Conservation (phyloP, 768 basidiomycete genomes). For the Termitomyces sp. region DNA sequence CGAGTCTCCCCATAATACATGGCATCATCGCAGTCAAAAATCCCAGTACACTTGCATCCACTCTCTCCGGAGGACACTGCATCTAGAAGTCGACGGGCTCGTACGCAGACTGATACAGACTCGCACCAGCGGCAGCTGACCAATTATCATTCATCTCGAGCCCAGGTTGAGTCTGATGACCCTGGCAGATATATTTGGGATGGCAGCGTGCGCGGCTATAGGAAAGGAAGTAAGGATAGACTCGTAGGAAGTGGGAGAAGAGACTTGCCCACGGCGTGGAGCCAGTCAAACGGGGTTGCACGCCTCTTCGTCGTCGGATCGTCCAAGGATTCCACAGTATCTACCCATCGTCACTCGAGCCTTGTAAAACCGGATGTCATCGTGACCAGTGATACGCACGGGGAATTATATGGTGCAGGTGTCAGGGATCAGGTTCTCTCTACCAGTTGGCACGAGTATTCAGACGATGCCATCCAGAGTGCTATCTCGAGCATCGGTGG, state of each 20-base stretch:
- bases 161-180: slow-evolving; percentile 47
- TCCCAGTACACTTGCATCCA: slow-evolving; percentile 68
- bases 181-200: slow-evolving; percentile 31
- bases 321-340: slow-evolving; percentile 21
- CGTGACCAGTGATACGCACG: slow-evolving; percentile 29
- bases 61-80: slow-evolving; percentile 53
- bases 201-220: slow-evolving; percentile 53
- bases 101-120: slow-evolving; percentile 28
- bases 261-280: slow-evolving; percentile 32
- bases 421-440: slow-evolving; percentile 48
- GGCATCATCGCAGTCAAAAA: slow-evolving; percentile 38
- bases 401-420: slow-evolving; percentile 23
- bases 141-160: slow-evolving; percentile 61
- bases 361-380: slow-evolving; percentile 24
- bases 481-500: slow-evolving; percentile 47
- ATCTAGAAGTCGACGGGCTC: slow-evolving; percentile 42
- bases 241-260: slow-evolving; percentile 18
- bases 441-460: slow-evolving; percentile 73
- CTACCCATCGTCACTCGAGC: slow-evolving; percentile 8
- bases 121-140: slow-evolving; percentile 24
- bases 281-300: slow-evolving; percentile 21
- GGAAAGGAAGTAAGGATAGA: slow-evolving; percentile 32
- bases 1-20: slow-evolving; percentile 15
- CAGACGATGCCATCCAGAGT: slow-evolving; percentile 68
- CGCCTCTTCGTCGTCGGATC: slow-evolving; percentile 42